Conservation (phyloP, 345 rosid genomes). For the Eucalyptus viminalis region DNA sequence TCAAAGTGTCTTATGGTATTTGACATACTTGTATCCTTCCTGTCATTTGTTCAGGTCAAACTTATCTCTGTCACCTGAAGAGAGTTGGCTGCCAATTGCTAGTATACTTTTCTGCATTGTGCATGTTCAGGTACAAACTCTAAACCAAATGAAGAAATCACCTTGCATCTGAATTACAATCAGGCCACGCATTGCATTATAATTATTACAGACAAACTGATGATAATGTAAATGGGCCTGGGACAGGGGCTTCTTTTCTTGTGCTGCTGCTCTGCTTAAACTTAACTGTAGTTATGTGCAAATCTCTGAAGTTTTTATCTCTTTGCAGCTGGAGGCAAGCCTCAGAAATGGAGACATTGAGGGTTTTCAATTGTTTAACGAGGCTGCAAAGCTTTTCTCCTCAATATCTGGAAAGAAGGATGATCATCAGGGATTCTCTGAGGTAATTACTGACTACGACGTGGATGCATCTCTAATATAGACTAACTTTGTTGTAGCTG, state of each 20-base stretch:
- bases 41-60: conserved; percentile 40
- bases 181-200: not conserved
- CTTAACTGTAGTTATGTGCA: not conserved
- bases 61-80: conserved; percentile 73
- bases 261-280: not conserved
- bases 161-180: not conserved
- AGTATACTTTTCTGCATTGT: conserved; percentile 73
- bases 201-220: not conserved
- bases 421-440: conserved; percentile 4
- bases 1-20: not conserved
- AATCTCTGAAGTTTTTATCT: not conserved
- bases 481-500: not conserved
- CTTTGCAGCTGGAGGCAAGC: conserved; percentile 67
- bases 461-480: not conserved
- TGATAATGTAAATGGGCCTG: not conserved
- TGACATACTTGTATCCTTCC: not conserved
- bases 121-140: conserved; percentile 70
- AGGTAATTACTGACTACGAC: conserved; percentile 1
- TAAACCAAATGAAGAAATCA: not conserved
- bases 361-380: conserved; percentile 40
- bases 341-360: conserved; percentile 73
- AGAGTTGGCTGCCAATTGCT: conserved; percentile 90
- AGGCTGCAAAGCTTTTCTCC: conserved; percentile 21
- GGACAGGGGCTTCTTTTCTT: not conserved
- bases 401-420: conserved; percentile 5